Base-by-base conservation (phyloP, 192 early-diverging fungal genomes). In the Allomyces arbusculus region DNA sequence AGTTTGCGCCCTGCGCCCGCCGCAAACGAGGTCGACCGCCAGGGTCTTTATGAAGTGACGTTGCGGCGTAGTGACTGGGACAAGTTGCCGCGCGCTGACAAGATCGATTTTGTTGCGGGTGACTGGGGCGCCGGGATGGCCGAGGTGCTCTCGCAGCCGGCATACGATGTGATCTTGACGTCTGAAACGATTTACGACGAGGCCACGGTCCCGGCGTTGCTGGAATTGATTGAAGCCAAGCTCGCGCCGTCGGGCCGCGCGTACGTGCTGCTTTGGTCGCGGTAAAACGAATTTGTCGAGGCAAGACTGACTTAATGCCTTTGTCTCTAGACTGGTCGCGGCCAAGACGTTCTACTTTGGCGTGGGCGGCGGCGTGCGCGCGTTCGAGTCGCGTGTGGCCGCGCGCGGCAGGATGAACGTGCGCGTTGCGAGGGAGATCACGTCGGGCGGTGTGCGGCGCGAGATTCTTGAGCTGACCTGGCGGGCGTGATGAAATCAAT, bases 301-400 rank as follows among this genome's bases (percentile, higher is more conserved):
- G 4, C 4, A 40, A 8, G 7, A 40, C 33, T 40, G 33, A 40
- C 8, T 8, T 40, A 7, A 40, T 3, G 2, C 8, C 8, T 62
- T 61, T 62, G 61, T 9, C 45, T 20, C 16, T 33, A 22, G 6
- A 4, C 70, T 70, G 43, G 64, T 82, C 19, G 78, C 79, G 25
- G 81, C 81, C 63, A 82, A 82, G 67, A 73, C 68, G 0, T 73
- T 64, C 14, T 82, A 82, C 65, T 82, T 82, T 75, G 81, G 81
- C n/a, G 78, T 77, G 44, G 67, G 70, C 19, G 81, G 81, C 20
- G 69, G 74, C 11, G 58, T 82, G 3, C 63, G 58, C 22, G 62
- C 68, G 45, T 80, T 80, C 66, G 55, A 75, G n/a, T 22, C 62
- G 10, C 62, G 72, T 23, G 76, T 75, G 24, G 40, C 65, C 22